Percentiles rank a stretch among this genome's conserved stretches.
These are phyloP conservation scores for Phlebopus sp. DNA, from an alignment of 1,284 basidiomycete genomes.

Conservation along the genomic window DNA sequence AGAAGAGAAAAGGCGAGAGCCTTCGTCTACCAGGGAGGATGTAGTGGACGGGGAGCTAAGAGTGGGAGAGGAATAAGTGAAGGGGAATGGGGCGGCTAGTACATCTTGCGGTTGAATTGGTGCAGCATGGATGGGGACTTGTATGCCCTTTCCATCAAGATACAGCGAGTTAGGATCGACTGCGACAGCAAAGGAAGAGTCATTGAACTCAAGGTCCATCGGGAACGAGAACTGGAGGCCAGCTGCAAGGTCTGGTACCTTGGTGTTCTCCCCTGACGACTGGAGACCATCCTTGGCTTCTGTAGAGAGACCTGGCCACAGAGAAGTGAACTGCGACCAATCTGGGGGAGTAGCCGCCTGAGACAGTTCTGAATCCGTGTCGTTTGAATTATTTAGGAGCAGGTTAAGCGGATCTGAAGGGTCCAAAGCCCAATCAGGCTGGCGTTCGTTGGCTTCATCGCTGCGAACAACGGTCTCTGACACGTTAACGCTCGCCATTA, in stretches of 20 bases:
- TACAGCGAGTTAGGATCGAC: constrained; percentile 67
- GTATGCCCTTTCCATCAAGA: constrained; percentile 26
- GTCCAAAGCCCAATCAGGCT: constrained; percentile 34
- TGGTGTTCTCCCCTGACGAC: constrained; percentile 24
- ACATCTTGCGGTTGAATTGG: constrained; percentile 29
- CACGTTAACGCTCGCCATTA: constrained; percentile 19
- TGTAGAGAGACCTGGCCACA: constrained; percentile 39
- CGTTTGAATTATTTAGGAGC: constrained; percentile 43
- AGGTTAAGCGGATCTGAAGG: constrained; percentile 54
- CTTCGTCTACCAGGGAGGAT: constrained; percentile 20
- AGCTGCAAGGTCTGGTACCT: constrained; percentile 35
- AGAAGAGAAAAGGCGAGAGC: constrained; percentile 14
- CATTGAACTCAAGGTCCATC: constrained; percentile 51
- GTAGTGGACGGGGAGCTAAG: constrained; percentile 31
- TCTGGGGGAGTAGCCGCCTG: constrained; percentile 37
- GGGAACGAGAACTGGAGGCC: constrained; percentile 44
- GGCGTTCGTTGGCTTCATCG: not conserved
- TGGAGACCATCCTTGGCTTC: constrained; percentile 12
- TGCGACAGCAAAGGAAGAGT: constrained; percentile 40
- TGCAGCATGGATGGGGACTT: constrained; percentile 15
- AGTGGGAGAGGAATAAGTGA: constrained; percentile 37
- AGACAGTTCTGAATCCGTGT: constrained; percentile 35
- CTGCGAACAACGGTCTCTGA: constrained; percentile 9
- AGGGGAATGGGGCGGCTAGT: constrained; percentile 39
- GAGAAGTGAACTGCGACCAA: constrained; percentile 50